A percentile compares a stretch with the other conserved stretches of the same genome.
Evolutionary conservation across 805 yeast genomes (phyloP).

Genomic region (Starmerella davenportii): DNA sequence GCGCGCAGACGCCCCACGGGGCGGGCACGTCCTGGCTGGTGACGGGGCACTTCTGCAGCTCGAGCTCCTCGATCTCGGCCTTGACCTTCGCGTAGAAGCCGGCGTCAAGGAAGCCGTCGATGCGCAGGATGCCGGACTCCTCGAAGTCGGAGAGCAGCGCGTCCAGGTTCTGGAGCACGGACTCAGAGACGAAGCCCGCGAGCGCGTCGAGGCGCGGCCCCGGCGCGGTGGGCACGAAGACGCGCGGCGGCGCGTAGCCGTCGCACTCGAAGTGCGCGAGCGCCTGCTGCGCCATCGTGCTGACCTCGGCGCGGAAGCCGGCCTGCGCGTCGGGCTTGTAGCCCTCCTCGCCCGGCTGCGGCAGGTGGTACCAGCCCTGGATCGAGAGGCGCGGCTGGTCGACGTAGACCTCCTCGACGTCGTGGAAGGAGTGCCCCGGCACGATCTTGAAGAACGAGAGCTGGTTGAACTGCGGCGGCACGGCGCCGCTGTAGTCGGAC

Average conservation of each 20-base stretch:
- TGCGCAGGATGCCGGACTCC: conserved; percentile 52
- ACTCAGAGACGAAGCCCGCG: conserved; percentile 36
- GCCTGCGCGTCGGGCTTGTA: conserved; percentile 37
- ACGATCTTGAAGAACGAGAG: conserved; percentile 90
- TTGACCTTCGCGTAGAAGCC: conserved; percentile 34
- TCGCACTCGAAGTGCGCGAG: conserved; percentile 62
- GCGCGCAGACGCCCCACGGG: conserved; percentile 85
- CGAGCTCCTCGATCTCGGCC: conserved; percentile 34
- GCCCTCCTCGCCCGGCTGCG: conserved; percentile 83
- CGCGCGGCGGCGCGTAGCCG: conserved; percentile 58
- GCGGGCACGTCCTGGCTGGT: conserved; percentile 6
- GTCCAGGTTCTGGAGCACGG: conserved; percentile 29
- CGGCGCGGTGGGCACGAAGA: conserved; percentile 8
- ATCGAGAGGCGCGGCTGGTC: conserved; percentile 81
- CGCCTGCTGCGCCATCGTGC: conserved; percentile 50
- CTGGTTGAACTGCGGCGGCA: conserved; percentile 89
- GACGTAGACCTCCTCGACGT: conserved; percentile 88
- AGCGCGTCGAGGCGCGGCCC: conserved; percentile 34
- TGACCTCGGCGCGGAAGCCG: conserved; percentile 31
- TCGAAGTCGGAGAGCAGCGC: conserved; percentile 36
- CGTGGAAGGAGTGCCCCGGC: conserved; percentile 94
- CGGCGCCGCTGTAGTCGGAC: conserved; percentile 47
- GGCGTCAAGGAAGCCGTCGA: conserved; percentile 42
- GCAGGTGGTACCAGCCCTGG: conserved; percentile 98
- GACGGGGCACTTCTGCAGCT: conserved; percentile 21